Evolutionary conservation across 2,329 filamentous ascomycete species (phyloP).

Genomic region (Rutstroemia sp.): DNA sequence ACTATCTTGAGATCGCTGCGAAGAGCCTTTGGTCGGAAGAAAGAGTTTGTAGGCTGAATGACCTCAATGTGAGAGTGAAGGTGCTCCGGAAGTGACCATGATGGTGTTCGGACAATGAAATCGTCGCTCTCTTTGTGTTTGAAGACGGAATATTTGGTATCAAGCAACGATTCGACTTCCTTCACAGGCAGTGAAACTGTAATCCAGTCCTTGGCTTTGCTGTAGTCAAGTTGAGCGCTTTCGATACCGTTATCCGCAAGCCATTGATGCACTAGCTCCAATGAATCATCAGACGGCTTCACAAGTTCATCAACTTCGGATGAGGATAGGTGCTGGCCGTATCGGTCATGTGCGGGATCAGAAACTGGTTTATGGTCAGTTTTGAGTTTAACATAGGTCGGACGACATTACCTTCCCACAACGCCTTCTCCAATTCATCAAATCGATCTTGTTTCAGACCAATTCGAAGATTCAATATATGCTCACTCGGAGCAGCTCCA

Average conservation of each 20-base stretch:
- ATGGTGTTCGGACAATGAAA: conserved; percentile 41
- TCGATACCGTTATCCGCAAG: conserved; percentile 44
- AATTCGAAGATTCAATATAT: background rate
- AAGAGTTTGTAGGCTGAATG: conserved; percentile 53
- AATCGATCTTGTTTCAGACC: conserved; percentile 1
- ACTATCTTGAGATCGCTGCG: background rate
- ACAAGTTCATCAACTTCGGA: conserved; percentile 46
- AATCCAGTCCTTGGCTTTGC: conserved; percentile 50
- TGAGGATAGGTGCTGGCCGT: conserved; percentile 45
- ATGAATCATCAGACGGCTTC: conserved; percentile 43
- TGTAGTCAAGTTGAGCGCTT: conserved; percentile 35
- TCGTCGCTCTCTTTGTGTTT: conserved; percentile 42
- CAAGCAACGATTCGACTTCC: conserved; percentile 43
- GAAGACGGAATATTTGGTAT: conserved; percentile 45
- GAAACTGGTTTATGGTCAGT: conserved; percentile 33
- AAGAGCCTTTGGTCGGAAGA: conserved; percentile 36
- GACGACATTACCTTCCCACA: background rate
- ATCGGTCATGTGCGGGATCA: conserved; percentile 44
- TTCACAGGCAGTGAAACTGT: conserved; percentile 43
- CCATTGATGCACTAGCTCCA: conserved; percentile 47
- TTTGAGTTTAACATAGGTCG: background rate
- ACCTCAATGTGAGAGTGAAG: conserved; percentile 51
- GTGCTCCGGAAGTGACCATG: conserved; percentile 50
- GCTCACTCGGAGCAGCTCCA: background rate
- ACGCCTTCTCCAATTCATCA: background rate